Evolutionary conservation across 163 green algal species (phyloP), one percentile per base, ranked within the genome.

Genomic region (Picocystis sp.): DNA sequence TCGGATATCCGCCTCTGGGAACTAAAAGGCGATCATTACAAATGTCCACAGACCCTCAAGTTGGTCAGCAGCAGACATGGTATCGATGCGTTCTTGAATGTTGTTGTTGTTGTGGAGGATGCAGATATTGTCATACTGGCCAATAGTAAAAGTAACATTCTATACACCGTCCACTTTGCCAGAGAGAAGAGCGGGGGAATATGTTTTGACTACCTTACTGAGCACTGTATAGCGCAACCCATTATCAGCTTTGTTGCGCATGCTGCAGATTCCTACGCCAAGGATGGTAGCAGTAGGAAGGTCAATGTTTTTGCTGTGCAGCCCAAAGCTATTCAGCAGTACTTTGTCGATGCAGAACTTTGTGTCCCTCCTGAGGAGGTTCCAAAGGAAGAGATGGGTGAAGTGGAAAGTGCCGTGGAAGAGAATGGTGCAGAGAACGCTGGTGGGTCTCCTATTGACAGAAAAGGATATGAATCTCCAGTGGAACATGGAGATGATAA

Each of bases 261-360:
- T 43, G 15, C 12, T 1, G 35, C 12, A 45, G 52, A 58, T 25
- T 11, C 38, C 22, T 12, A 29, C 13, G 49, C 42, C 15, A 35
- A 12, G 29, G 13, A 58, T 43, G 52, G 14, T 22, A 44, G 17
- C 23, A 24, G 15, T 34, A 14, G 13, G 15, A 51, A 34, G 2
- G 55, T 78, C 19, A 59, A 82, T 51, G 52, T 85, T 10, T 77
- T 72, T 53, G 81, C 74, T 47, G 61, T 92, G 45, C 82, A 94
- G 69, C 74, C 71, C 9, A 61, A 83, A 11, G 78, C 71, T 1
- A 77, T 94, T 1, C 85, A 94, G 69, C 77, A 84, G 63, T 93
- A 93, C 65, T 71, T 54, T 3, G 62, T 94, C 11, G 67, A 78
- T 47, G 52, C 68, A 0, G 50, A 52, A 15, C 44, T 66, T 9